Conservation (phyloP, 495 filamentous ascomycete genomes). For the Hyaloscypha hepaticicola region DNA sequence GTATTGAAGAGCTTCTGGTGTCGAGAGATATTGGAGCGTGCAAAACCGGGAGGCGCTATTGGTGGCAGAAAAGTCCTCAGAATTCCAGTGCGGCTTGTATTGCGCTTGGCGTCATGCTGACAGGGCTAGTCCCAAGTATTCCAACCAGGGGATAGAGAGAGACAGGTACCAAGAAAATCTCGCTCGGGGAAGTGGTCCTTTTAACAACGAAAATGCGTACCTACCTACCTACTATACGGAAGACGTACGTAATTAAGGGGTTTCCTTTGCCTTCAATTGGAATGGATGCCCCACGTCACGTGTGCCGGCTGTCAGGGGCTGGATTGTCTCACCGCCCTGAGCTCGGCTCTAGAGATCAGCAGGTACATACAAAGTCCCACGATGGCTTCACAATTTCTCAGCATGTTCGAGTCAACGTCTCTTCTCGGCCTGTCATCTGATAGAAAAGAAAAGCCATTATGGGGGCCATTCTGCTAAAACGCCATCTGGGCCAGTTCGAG, state of each 20-base stretch:
- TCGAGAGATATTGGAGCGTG: conserved; percentile 1
- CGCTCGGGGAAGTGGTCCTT: not conserved
- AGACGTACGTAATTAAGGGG: not conserved
- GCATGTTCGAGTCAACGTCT: not conserved
- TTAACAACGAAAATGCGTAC: not conserved
- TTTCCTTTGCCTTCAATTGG: not conserved
- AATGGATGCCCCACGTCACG: not conserved
- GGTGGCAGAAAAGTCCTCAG: conserved; percentile 2
- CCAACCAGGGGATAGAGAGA: not conserved
- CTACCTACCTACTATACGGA: not conserved
- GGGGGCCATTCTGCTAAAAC: not conserved
- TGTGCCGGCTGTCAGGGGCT: not conserved
- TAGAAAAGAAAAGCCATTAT: not conserved
- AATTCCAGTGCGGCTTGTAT: not conserved
- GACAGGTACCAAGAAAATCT: not conserved
- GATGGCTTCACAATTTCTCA: not conserved
- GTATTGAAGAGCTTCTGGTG: not conserved
- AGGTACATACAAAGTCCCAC: not conserved
- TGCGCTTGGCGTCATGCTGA: not conserved
- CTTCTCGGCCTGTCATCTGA: not conserved
- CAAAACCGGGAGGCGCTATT: not conserved
- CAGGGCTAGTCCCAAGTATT: not conserved
- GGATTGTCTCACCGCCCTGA: not conserved
- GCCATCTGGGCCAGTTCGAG: not conserved
- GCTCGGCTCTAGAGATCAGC: not conserved